These are phyloP conservation scores for Suhomyces atakaporum DNA, from an alignment of 1,139 yeast genomes.

Conservation along the genomic window DNA sequence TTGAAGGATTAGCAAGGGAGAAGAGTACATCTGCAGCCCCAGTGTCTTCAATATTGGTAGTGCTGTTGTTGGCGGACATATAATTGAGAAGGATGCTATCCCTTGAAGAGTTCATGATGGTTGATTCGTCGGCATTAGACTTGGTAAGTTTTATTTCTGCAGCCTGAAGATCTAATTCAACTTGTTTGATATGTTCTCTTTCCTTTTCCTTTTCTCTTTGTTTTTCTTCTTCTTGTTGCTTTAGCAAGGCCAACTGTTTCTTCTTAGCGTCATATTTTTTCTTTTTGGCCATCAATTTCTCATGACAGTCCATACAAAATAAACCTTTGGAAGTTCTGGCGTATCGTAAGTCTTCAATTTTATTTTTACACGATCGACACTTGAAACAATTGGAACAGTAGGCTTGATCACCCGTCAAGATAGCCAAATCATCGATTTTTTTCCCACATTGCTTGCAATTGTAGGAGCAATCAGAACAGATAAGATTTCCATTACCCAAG, in stretches of 20 bases:
- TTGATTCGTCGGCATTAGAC: slow-evolving; percentile 2
- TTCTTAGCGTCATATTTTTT: slow-evolving; percentile 51
- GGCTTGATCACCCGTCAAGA: slow-evolving; percentile 91
- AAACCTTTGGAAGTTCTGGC: slow-evolving; percentile 94
- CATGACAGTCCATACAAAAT: slow-evolving; percentile 93
- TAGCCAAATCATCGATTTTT: slow-evolving; percentile 94
- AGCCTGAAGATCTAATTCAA: slow-evolving; percentile 4
- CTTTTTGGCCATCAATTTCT: slow-evolving; percentile 73
- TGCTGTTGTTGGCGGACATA: slow-evolving; percentile 14
- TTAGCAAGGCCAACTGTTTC: slow-evolving; percentile 31
- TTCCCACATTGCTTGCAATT: slow-evolving; percentile 85
- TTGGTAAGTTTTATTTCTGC: neutral
- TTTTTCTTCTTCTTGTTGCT: slow-evolving; percentile 23
- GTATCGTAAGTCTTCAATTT: slow-evolving; percentile 85
- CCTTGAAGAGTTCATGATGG: slow-evolving; percentile 12
- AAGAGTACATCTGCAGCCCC: slow-evolving; percentile 11
- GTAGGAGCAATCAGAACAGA: slow-evolving; percentile 90
- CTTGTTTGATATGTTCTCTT: slow-evolving; percentile 9
- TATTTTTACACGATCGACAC: slow-evolving; percentile 85
- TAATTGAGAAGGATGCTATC: slow-evolving; percentile 17
- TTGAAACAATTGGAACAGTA: slow-evolving; percentile 90
- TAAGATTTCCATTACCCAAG: slow-evolving; percentile 86
- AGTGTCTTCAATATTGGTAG: slow-evolving; percentile 8
- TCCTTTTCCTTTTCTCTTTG: slow-evolving; percentile 17
- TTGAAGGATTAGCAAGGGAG: slow-evolving; percentile 17